Conservation (phyloP, 164 flowering plant genomes). For the Warburgia ugandensis region DNA sequence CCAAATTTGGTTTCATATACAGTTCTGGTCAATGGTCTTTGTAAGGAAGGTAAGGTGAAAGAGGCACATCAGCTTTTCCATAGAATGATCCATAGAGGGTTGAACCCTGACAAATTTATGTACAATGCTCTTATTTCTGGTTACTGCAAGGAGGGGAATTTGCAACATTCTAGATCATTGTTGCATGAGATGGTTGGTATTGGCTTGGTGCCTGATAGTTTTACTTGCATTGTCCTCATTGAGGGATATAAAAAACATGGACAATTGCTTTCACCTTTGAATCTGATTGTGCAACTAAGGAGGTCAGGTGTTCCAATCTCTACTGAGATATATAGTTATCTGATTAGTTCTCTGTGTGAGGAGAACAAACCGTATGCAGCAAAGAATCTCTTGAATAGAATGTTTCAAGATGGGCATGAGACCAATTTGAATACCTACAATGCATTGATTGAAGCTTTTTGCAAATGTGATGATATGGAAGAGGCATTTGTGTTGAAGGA, state of each 20-base stretch:
- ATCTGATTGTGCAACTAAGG: slow-evolving; percentile 57
- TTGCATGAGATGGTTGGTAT: slow-evolving; percentile 53
- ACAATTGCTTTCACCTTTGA: slow-evolving; percentile 54
- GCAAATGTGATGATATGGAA: slow-evolving; percentile 24
- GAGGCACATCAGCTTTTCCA: slow-evolving; percentile 78
- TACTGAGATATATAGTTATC: slow-evolving; percentile 31
- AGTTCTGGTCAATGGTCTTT: slow-evolving; percentile 64
- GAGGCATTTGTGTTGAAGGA: slow-evolving; percentile 54
- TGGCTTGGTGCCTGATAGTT: slow-evolving; percentile 52
- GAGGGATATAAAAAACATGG: slow-evolving; percentile 56
- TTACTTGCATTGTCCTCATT: slow-evolving; percentile 49
- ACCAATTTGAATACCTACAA: slow-evolving; percentile 35
- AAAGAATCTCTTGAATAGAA: slow-evolving; percentile 48
- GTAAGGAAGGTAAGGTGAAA: slow-evolving; percentile 46
- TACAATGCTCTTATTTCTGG: slow-evolving; percentile 76
- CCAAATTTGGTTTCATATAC: slow-evolving; percentile 82
- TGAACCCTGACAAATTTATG: slow-evolving; percentile 49
- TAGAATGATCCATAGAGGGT: slow-evolving; percentile 58
- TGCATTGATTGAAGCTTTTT: slow-evolving; percentile 46
- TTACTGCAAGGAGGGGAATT: slow-evolving; percentile 66
- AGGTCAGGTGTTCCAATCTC: slow-evolving; percentile 41
- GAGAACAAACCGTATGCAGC: slow-evolving; percentile 72
- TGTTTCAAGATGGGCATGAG: slow-evolving; percentile 28
- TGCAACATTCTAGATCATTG: slow-evolving; percentile 50
- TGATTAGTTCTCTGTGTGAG: slow-evolving; percentile 45